Base-by-base conservation (phyloP, 176 grass and related monocot species). In the Oryza meyeriana region DNA sequence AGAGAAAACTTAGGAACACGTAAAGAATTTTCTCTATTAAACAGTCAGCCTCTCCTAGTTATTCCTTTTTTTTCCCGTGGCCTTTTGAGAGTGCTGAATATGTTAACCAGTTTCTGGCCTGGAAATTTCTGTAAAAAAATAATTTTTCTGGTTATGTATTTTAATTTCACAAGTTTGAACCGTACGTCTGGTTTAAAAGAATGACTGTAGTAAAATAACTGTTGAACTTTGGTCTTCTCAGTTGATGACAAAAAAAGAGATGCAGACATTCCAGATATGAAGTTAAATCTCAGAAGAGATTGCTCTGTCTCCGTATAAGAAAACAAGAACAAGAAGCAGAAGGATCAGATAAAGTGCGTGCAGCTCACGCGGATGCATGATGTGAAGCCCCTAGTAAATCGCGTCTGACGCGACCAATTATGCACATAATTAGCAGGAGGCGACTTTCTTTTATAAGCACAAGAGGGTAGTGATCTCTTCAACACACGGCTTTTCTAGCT, bases 351-450 rank as follows among this genome's bases (percentile, higher is more conserved):
- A 52, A 10, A 10, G 70, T 28, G 71, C 77, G 82, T 81, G 77
- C 9, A 65, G 40, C 40, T n/a, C 26, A 85, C 71, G 87, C 71
- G 71, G 77, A 64, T 34, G 35, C 81, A 67, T 52, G 77, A 85
- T 64, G 81, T 64, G 64, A 77, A 35, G 40, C 71, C 32, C 22
- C n/a, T 72, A 10, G 12, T 6, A 76, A 75, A 76, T 71, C 72
- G 70, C 38, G 70, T 81, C 47, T 30, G 40, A 20, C 39, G 38
- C 30, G 13, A 22, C 45, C 45, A 47, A 25, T 40, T 0, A 10
- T n/a, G 40, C 58, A 50, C n/a, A 22, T 12, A 63, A 48, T 63
- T 63, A 62, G 50, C 34, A 20, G 39, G 9, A 74, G 38, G 10
- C 34, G 12, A 10, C 4, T 52, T 40, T 16, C 33, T 74, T 42